Evolutionary conservation across 2,329 filamentous ascomycete species (phyloP), one percentile per base, ranked within the genome.

Genomic region (Huntiella decipiens): DNA sequence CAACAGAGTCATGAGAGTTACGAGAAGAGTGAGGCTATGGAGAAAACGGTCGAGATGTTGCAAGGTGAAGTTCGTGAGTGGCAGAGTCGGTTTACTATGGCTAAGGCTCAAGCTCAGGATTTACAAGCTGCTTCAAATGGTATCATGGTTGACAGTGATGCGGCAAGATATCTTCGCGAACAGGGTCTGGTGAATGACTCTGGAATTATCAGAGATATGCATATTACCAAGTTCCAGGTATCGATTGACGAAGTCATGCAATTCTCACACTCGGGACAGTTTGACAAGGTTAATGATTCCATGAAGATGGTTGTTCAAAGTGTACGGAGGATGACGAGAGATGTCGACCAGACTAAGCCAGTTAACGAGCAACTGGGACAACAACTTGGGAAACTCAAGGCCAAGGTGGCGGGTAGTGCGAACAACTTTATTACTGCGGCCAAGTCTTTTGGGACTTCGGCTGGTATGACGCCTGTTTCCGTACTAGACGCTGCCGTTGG

Each of bases 391-490:
- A 85, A 79, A 59, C 70, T 92, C 50, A 92, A 84, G 61, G 72
- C 74, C 43, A 79, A 80, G 49, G 81, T 96, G 3, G 92, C 86
- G n/a, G 80, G 81, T 2, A 93, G 88, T 1, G 87, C 91, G 42
- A 96, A 96, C 66, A 91, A 88, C 56, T 68, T 98, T 48, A 95
- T 96, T 56, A 96, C 88, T 2, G 85, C 88, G 1, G 81, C 84
- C 32, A 94, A 92, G 65, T 94, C 94, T 57, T 94, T 91, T 60
- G 79, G 82, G 32, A 72, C 75, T 8, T 79, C 85, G 1, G 77
- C 75, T 15, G 91, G 91, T 28, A 73, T 98, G 31, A 88, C 85
- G 1, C 91, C 91, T 0, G 80, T 98, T n/a, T 93, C 85, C 4
- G 65, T 98, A 3, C 68, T 98, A 16, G 91, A 98, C 60, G 91